Base-by-base conservation (phyloP, 352 stramenopile genomes). In the Phytophthora hybrid region DNA sequence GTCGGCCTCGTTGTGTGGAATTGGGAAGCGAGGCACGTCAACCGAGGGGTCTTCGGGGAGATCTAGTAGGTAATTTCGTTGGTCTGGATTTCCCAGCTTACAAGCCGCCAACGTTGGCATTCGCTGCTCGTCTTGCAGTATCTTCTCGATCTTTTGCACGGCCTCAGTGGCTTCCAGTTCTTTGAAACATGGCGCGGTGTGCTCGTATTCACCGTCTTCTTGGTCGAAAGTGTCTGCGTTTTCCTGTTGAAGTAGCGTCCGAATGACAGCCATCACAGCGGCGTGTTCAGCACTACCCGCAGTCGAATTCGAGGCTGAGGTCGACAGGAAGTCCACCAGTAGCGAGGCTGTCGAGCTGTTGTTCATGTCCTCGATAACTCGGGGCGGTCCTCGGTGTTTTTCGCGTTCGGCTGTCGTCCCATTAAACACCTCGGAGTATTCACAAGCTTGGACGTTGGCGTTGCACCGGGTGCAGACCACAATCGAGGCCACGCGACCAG, bases 401-500 rank as follows among this genome's bases (percentile, higher is more conserved):
- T 53, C 53, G 18, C 66, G 58, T 19, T 73, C 39, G 3, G 21
- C 29, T 11, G 58, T 29, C 11, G 60, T 59, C 9, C 49, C 52
- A 62, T 39, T 11, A 18, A 54, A 58, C 16, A 71, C 53, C 4
- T 46, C 14, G 0, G 68, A 51, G 51, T 81, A 90, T 37, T 88
- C 80, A 32, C 78, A 79, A 3, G 59, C 53, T 49, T 88, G 69
- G 11, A 90, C 78, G 10, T 68, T 76, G 1, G 75, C 69, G 21
- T 81, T 49, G 46, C 82, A 89, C 1, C 67, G 68, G 0, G 44
- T 47, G 39, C 82, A 89, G 10, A 86, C 67, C 3, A 81, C 66
- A 41, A 84, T 71, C 1, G 55, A 66, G 51, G 70, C 63, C 18
- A 76, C 16, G 9, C 67, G 46, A 1, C 69, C 73, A 16, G 59